Evolutionary conservation across 176 grass and related monocot species (phyloP).

Genomic region (Phragmites australis): DNA sequence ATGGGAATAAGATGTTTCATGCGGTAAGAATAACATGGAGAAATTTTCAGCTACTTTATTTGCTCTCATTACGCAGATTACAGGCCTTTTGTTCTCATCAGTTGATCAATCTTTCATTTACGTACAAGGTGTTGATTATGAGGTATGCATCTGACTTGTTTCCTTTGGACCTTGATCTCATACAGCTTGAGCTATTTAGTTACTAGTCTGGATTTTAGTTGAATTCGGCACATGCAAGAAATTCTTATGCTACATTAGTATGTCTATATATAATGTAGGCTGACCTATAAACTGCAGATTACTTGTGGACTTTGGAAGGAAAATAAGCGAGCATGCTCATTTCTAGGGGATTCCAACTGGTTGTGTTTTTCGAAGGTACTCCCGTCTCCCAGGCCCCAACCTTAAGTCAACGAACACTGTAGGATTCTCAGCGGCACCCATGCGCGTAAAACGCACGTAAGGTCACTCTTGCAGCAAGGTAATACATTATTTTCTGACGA

Average conservation of each 20-base stretch:
- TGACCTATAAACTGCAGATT: conserved; percentile 51
- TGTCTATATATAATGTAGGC: background rate
- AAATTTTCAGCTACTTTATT: conserved; percentile 31
- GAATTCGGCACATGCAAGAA: background rate
- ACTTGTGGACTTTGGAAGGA: conserved; percentile 79
- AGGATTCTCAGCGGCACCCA: background rate
- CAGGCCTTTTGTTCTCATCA: conserved; percentile 81
- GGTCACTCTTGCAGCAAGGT: background rate
- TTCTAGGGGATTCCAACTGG: conserved; percentile 91
- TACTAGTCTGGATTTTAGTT: background rate
- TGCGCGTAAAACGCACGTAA: background rate
- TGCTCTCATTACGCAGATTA: conserved; percentile 60
- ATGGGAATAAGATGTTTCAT: conserved; percentile 10
- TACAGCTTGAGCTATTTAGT: background rate
- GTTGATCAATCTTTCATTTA: conserved; percentile 68
- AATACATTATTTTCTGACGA: background rate
- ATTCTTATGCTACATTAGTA: background rate
- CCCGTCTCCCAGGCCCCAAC: background rate
- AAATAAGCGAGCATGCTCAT: conserved; percentile 66
- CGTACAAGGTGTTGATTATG: conserved; percentile 94
- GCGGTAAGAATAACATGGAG: background rate
- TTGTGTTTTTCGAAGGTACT: conserved; percentile 85
- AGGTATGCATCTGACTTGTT: conserved; percentile 51
- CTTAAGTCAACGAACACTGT: background rate
- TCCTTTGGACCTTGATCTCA: background rate